Evolutionary conservation across 2,329 filamentous ascomycete species (phyloP), one percentile per base, ranked within the genome.

Genomic region (Nigrograna mackinnonii): DNA sequence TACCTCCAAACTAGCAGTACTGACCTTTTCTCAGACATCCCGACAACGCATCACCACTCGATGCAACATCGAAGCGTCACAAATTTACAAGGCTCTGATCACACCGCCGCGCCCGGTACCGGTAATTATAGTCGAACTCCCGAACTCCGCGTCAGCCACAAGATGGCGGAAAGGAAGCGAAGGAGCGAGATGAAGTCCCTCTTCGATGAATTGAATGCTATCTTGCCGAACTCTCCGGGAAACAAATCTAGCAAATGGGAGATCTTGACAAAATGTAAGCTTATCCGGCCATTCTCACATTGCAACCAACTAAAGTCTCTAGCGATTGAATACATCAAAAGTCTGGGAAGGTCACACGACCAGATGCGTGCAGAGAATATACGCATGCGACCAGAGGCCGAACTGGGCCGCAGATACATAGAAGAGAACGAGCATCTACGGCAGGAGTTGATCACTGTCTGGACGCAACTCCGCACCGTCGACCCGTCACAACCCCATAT

Each of bases 241-340:
- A 86, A 86, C 18, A 95, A 94, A 65, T 89, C 89, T 0, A 91
- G 87, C 54, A 95, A 95, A 57, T 95, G 89, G 89, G 89, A 95
- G 57, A 91, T 92, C 36, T 65, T 95, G 13, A 91, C 87, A 3
- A 92, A 92, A 76, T 87, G 89, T 91, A 72, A 49, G 78, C 64
- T 19, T n/a, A n/a, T n/a, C n/a, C n/a, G n/a, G 11, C 34, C 31
- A 13, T 33, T 33, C 31, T 9, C 31, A 33, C n/a, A n/a, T n/a
- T n/a, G 11, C 11, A 13, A 13, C n/a, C 16, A 17, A 33, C 31
- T 13, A 33, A 11, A 36, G 34, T 22, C 24, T n/a, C n/a, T 39
- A 78, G 75, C 75, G 5, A 78, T 78, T 46, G 75, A 78, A 24
- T 73, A 78, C 48, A 77, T 77, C 50, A 70, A 68, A 39, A 67